Base-by-base conservation (phyloP, 805 yeast species). In the Kodamaea kakaduensis region DNA sequence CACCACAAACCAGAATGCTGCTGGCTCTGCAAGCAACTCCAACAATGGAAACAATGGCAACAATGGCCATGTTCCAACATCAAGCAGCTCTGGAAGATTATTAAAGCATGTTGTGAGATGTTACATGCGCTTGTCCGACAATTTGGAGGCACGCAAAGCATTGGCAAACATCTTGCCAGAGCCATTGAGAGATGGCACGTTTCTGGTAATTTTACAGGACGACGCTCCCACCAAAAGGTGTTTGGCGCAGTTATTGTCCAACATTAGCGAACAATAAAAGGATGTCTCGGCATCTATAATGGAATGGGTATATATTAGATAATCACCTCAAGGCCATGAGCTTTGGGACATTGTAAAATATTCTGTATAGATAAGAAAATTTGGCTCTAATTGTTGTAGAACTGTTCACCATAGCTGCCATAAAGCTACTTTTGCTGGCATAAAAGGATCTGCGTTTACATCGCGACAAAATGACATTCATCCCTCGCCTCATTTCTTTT, bases 31-130 rank as follows among this genome's bases (percentile, higher is more conserved):
- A 9, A 9, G 16, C 10, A 21, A 9, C n/a, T 16, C 20, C 48
- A 45, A 25, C 38, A 40, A 21, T 17, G 14, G 26, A 15, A 26
- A 19, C n/a, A 25, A 19, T 17, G 30, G 30, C 48, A 46, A 30
- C 46, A 19, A 19, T 13, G 31, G 24, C 5, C 29, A 27, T 22
- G 37, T 34, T 7, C 37, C 47, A 14, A 49, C 60, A 8, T 57
- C 68, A 9, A 62, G 61, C 40, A 64, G 71, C 35, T 83, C 96
- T 0, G 88, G 90, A 0, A 73, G 97, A 48, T 67, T 90, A 33
- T 69, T 90, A 42, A 89, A 90, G 56, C 97, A 93, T 54, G 95
- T 90, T 21, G 93, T 90, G 18, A 75, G 97, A 56, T 90, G 98
- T 57, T 90, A 90, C 54, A 69, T 90, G 63, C 75, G 98, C 45